Percentiles rank a stretch among this genome's conserved stretches.
These are phyloP conservation scores for Cladosporium cucumerinum DNA, from an alignment of 2,329 filamentous ascomycete genomes.

Conservation along the genomic window DNA sequence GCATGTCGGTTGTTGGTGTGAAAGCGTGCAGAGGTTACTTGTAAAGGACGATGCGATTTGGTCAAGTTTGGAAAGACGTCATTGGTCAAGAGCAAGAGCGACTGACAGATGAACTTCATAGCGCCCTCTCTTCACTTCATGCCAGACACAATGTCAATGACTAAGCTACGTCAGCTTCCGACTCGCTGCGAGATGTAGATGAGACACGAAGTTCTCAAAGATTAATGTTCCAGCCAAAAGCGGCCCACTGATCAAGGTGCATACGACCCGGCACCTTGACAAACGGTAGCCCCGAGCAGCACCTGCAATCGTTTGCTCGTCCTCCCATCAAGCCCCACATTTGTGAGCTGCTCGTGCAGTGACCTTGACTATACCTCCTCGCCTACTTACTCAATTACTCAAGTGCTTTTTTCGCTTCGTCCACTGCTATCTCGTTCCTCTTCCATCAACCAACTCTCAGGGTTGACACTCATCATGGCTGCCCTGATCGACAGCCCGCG, in stretches of 20 bases:
- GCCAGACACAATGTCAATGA: background rate
- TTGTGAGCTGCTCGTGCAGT: background rate
- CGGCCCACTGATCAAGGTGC: background rate
- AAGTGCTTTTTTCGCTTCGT: background rate
- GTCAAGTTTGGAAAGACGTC: background rate
- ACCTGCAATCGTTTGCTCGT: background rate
- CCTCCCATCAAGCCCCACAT: background rate
- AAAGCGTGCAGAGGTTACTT: background rate
- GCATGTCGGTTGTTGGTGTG: background rate
- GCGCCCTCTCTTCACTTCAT: background rate
- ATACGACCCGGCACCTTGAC: background rate
- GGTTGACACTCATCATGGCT: background rate
- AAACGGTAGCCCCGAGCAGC: background rate
- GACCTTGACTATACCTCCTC: background rate
- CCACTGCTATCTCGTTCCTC: background rate
- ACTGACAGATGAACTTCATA: background rate
- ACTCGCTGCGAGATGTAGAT: background rate
- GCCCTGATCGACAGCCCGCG: conserved; percentile 23
- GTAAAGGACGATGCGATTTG: background rate
- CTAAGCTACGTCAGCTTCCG: background rate
- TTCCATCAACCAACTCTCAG: background rate
- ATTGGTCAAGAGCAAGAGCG: background rate
- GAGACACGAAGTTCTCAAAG: background rate
- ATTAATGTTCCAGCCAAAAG: background rate
- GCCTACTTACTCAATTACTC: background rate